Percentiles rank a stretch among this genome's conserved stretches.
Conservation (phyloP, 1,284 basidiomycete species). For the Phellopilus nigrolimitatus region DNA sequence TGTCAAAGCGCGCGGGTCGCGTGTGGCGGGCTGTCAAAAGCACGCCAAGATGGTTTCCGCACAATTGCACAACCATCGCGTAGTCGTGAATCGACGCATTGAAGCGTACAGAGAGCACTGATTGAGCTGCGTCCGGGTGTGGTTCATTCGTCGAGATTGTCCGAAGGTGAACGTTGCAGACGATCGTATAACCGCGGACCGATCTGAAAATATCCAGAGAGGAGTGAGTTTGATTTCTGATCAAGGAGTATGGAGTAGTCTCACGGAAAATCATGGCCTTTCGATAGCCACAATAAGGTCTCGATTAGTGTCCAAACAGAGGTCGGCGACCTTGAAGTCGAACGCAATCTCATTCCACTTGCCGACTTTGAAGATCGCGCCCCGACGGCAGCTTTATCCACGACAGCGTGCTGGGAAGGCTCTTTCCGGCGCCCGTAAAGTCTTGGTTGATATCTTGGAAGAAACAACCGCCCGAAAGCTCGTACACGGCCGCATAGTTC, state of each 20-base stretch:
- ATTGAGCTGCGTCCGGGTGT: conserved; percentile 3
- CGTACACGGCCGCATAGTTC: conserved; percentile 1
- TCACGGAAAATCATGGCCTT: not conserved
- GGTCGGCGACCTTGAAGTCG: not conserved
- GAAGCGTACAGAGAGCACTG: not conserved
- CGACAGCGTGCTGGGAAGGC: not conserved
- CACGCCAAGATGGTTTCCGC: conserved; percentile 15
- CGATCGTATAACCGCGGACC: not conserved
- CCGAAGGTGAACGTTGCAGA: conserved; percentile 1
- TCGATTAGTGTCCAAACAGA: conserved; percentile 5
- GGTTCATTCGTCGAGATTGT: conserved; percentile 5
- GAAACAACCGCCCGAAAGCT: conserved; percentile 7
- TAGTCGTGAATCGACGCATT: not conserved
- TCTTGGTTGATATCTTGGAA: conserved; percentile 3
- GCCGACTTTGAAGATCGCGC: not conserved
- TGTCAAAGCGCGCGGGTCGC: not conserved
- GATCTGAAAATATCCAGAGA: not conserved
- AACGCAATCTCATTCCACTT: not conserved
- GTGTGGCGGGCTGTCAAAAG: not conserved
- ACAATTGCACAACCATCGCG: conserved; percentile 1
- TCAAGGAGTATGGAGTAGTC: not conserved
- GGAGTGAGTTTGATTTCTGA: not conserved
- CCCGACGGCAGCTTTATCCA: conserved; percentile 9
- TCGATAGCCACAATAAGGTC: conserved; percentile 9
- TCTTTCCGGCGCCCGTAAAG: not conserved